Conservation (phyloP, 176 grass and related monocot genomes). For the Poa annua region DNA sequence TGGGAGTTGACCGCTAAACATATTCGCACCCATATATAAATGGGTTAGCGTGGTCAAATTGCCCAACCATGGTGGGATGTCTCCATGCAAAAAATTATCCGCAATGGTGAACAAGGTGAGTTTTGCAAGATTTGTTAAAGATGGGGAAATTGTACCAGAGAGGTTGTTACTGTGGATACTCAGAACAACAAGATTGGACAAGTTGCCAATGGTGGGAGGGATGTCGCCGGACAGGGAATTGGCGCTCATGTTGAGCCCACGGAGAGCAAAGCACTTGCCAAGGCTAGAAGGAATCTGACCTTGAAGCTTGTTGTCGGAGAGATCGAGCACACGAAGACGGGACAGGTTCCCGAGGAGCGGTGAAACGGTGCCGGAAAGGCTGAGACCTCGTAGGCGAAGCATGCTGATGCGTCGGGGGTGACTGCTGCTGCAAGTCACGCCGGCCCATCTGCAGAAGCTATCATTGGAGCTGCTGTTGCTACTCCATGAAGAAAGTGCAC, state of each 20-base stretch:
- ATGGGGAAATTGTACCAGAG: not conserved
- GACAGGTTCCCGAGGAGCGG: constrained; percentile 11
- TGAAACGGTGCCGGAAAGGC: constrained; percentile 3
- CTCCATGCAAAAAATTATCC: not conserved
- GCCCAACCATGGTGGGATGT: constrained; percentile 20
- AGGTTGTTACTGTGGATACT: not conserved
- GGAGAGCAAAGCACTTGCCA: not conserved
- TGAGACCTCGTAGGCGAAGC: not conserved
- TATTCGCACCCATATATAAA: not conserved
- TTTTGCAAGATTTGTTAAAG: constrained; percentile 13
- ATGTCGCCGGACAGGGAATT: constrained; percentile 1
- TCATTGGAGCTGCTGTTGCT: constrained; percentile 7
- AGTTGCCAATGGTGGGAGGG: not conserved
- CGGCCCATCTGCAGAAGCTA: not conserved
- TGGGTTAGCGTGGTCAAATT: not conserved
- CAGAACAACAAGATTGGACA: not conserved
- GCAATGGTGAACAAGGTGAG: not conserved
- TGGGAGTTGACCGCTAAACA: not conserved
- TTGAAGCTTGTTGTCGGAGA: constrained; percentile 13
- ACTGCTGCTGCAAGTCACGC: constrained; percentile 1
- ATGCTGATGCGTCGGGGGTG: not conserved
- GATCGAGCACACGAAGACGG: not conserved
- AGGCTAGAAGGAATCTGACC: constrained; percentile 35
- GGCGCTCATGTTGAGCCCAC: not conserved
- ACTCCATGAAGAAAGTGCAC: constrained; percentile 15